Conservation (phyloP, 768 basidiomycete genomes). For the Suillus subluteus region DNA sequence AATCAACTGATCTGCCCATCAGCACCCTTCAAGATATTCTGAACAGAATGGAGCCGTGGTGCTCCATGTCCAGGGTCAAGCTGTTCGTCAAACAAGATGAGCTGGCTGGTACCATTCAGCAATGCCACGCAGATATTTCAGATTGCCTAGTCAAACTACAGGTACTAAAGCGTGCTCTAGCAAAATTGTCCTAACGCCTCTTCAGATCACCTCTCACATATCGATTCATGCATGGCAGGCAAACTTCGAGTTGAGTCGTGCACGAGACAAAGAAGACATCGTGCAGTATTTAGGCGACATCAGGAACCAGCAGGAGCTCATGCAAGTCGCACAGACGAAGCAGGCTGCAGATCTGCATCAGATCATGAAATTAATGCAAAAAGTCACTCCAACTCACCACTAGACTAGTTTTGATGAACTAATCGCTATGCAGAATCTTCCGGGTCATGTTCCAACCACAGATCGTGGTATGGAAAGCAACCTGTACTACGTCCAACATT, state of each 20-base stretch:
- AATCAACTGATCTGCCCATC: not conserved
- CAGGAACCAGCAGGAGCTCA: slow-evolving; percentile 42
- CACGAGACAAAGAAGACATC: slow-evolving; percentile 48
- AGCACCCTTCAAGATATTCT: slow-evolving; percentile 42
- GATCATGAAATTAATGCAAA: slow-evolving; percentile 56
- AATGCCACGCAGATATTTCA: slow-evolving; percentile 47
- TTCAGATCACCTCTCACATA: slow-evolving; percentile 48
- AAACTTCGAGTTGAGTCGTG: slow-evolving; percentile 41
- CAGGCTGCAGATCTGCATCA: slow-evolving; percentile 39
- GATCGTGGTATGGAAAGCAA: slow-evolving; percentile 52
- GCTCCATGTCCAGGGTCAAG: slow-evolving; percentile 40
- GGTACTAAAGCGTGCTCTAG: slow-evolving; percentile 33
- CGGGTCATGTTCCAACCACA: slow-evolving; percentile 18
- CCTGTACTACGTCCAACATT: slow-evolving; percentile 51
- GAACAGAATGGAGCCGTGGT: slow-evolving; percentile 48
- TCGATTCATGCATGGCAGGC: slow-evolving; percentile 54
- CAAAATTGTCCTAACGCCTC: not conserved
- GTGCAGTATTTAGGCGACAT: slow-evolving; percentile 48
- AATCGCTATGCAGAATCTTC: slow-evolving; percentile 25
- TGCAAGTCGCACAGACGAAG: slow-evolving; percentile 36
- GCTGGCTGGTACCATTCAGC: slow-evolving; percentile 46
- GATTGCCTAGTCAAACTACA: slow-evolving; percentile 53
- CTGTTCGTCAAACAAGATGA: slow-evolving; percentile 51
- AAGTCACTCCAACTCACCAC: slow-evolving; percentile 31
- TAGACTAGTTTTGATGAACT: slow-evolving; percentile 18